Evolutionary conservation across 352 stramenopile genomes (phyloP).

Genomic region (Pythium dissotocum): DNA sequence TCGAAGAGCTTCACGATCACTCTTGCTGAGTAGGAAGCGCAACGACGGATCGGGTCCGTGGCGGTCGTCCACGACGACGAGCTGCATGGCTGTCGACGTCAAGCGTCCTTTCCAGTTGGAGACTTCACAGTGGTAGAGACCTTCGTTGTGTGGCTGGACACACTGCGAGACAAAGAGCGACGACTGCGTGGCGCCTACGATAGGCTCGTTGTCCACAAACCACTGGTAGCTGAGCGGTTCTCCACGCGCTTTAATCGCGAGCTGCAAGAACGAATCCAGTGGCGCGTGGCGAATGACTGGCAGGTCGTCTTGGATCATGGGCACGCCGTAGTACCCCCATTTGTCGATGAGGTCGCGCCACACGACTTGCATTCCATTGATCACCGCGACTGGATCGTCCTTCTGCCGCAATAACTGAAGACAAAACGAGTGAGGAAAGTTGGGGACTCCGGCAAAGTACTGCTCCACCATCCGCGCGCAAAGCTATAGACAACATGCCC

Average conservation of each 20-base stretch:
- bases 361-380: constrained; percentile 31
- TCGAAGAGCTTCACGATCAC: constrained; percentile 7
- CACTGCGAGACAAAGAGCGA: constrained; percentile 54
- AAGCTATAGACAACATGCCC: constrained; percentile 30
- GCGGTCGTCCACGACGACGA: constrained; percentile 53
- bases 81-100: constrained; percentile 33
- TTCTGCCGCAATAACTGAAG: constrained; percentile 26
- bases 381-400: constrained; percentile 13
- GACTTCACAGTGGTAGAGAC: constrained; percentile 59
- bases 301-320: constrained; percentile 52
- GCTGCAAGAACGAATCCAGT: constrained; percentile 53
- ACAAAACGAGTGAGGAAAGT: constrained; percentile 54
- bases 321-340: constrained; percentile 65
- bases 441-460: constrained; percentile 58
- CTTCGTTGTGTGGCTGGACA: constrained; percentile 58
- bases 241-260: constrained; percentile 53
- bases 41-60: constrained; percentile 38
- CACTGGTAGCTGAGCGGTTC: constrained; percentile 76
- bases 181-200: constrained; percentile 45
- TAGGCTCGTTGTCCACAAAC: constrained; percentile 35
- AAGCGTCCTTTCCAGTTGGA: constrained; percentile 49
- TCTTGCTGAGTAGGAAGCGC: constrained; percentile 42
- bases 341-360: constrained; percentile 60
- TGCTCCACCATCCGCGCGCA: constrained; percentile 47
- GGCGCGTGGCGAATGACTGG: constrained; percentile 32